phyloP scores from a whole-genome alignment of 768 basidiomycete species.

The Cystofilobasidium ferigula region DNA sequence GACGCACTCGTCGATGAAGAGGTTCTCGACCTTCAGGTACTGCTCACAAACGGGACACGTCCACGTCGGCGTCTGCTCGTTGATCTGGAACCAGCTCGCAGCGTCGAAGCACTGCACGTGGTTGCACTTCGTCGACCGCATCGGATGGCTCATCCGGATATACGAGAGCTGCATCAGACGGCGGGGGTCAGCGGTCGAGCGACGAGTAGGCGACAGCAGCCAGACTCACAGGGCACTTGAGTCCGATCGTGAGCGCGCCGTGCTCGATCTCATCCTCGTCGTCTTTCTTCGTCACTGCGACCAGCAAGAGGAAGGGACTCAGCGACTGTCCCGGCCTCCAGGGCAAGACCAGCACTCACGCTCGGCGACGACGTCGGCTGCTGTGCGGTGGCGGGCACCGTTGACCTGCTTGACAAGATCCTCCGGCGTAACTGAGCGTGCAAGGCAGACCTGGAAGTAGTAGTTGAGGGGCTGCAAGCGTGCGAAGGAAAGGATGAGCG shows the following conservation, averaged over 20 bases:
- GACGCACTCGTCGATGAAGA: slow-evolving; percentile 81
- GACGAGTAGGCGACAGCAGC: background rate
- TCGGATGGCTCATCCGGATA: slow-evolving; percentile 68
- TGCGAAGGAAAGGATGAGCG: background rate
- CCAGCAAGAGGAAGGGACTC: slow-evolving; percentile 43
- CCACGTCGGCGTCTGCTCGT: slow-evolving; percentile 95
- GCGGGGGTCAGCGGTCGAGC: background rate
- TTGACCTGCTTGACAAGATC: slow-evolving; percentile 50
- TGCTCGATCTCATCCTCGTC: slow-evolving; percentile 84
- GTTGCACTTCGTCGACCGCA: slow-evolving; percentile 74
- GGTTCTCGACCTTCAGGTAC: slow-evolving; percentile 60
- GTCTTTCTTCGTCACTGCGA: slow-evolving; percentile 44
- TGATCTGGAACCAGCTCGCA: slow-evolving; percentile 81
- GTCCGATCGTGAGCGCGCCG: slow-evolving; percentile 74
- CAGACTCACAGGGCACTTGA: slow-evolving; percentile 79
- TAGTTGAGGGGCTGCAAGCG: slow-evolving; percentile 10
- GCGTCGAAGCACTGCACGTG: slow-evolving; percentile 96
- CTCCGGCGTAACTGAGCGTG: slow-evolving; percentile 1
- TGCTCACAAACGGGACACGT: slow-evolving; percentile 86
- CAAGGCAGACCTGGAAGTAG: slow-evolving; percentile 24
- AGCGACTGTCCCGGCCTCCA: no score
- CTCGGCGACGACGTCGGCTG: slow-evolving; percentile 53
- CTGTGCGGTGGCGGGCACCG: slow-evolving; percentile 55
- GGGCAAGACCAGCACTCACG: slow-evolving; percentile 53
- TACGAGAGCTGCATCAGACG: slow-evolving; percentile 56